Conservation (phyloP, 331 rosid species). For the Telfairia occidentalis region DNA sequence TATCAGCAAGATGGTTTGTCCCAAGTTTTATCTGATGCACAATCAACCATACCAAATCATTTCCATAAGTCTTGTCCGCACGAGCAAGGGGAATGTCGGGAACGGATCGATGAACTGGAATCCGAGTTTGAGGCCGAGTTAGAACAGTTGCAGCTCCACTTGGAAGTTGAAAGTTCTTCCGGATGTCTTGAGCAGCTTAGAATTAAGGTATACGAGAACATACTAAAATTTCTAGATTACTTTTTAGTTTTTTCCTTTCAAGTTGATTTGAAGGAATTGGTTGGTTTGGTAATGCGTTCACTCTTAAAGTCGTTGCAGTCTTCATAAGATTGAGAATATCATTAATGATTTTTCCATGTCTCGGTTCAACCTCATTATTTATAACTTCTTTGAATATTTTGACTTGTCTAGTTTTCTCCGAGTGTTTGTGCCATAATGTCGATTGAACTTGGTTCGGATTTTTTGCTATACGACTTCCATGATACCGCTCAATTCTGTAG, state of each 20-base stretch:
- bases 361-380: not conserved
- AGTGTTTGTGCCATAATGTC: too few relatives aligned
- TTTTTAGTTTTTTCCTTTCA: too few relatives aligned
- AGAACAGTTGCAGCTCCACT: slow-evolving; percentile 49
- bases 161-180: slow-evolving; percentile 43
- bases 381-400: not conserved
- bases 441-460: not conserved
- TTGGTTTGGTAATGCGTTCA: not conserved
- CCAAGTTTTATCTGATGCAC: slow-evolving; percentile 19
- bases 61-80: slow-evolving; percentile 15
- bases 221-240: not conserved
- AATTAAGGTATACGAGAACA: slow-evolving; percentile 32
- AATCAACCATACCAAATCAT: slow-evolving; percentile 17
- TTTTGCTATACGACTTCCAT: not conserved
- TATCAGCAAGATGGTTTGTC: slow-evolving; percentile 22
- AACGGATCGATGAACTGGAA: slow-evolving; percentile 55
- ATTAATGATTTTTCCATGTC: not conserved
- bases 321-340: not conserved
- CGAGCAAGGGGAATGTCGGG: slow-evolving; percentile 30
- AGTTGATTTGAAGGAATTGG: not conserved
- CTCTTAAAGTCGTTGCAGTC: not conserved
- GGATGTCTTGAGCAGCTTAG: slow-evolving; percentile 24
- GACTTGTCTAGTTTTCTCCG: not conserved
- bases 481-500: not conserved
- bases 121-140: slow-evolving; percentile 69